phyloP scores from a whole-genome alignment of 768 basidiomycete species.

The Butyriboletus loyo region DNA sequence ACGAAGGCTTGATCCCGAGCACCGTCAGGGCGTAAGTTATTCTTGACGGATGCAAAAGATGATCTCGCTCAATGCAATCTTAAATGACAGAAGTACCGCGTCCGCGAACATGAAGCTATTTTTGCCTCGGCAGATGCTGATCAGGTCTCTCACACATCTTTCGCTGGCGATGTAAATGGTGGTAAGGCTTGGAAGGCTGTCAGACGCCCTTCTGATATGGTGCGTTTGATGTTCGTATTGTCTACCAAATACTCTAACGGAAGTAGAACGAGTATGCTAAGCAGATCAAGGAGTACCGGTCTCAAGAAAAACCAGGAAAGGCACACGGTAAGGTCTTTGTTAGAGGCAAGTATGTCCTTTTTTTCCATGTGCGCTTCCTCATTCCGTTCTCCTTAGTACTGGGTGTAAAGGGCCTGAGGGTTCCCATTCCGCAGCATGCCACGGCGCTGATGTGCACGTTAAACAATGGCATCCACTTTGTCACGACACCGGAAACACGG shows the following conservation, averaged over 20 bases:
- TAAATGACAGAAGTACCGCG: conserved; percentile 64
- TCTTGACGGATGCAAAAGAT: background rate
- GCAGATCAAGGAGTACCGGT: conserved; percentile 78
- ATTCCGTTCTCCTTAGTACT: conserved; percentile 49
- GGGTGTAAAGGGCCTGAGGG: conserved; percentile 64
- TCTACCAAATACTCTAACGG: background rate
- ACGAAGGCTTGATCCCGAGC: conserved; percentile 47
- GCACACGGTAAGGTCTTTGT: conserved; percentile 93
- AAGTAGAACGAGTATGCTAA: conserved; percentile 91
- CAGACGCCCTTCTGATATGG: conserved; percentile 92
- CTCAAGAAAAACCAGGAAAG: conserved; percentile 75
- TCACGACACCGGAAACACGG: conserved; percentile 80
- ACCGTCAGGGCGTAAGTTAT: conserved; percentile 22
- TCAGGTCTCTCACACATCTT: conserved; percentile 64
- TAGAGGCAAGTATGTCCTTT: conserved; percentile 53
- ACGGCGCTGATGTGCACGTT: conserved; percentile 82
- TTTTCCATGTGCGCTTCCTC: background rate
- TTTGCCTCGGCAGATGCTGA: conserved; percentile 77
- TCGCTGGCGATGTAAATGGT: conserved; percentile 78
- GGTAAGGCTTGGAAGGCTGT: conserved; percentile 86
- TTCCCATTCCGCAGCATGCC: conserved; percentile 75
- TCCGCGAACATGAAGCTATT: conserved; percentile 78
- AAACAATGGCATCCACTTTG: conserved; percentile 96
- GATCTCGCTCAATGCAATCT: conserved; percentile 2
- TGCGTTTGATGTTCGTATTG: conserved; percentile 33